Evolutionary conservation across 768 basidiomycete species (phyloP), one percentile per base, ranked within the genome.

Genomic region (Tulasnella sp.): DNA sequence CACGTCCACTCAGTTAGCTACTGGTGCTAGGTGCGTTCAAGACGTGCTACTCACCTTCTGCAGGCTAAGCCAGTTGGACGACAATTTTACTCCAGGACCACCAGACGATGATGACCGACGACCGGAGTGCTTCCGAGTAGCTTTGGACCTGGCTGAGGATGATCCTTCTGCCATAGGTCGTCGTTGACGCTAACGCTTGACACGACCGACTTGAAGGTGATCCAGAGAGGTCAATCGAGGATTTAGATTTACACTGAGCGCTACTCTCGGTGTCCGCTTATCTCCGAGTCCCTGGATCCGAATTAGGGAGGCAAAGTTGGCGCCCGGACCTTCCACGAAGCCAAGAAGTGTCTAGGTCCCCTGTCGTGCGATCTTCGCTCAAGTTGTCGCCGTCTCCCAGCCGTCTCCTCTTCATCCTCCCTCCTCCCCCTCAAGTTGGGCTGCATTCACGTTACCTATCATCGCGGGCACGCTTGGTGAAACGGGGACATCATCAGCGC

Each of bases 31-130:
- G n/a, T 32, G 35, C 44, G 39, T 39, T 37, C 5, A 22, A 66
- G 17, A 64, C 11, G 42, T 74, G 19, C 26, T 64, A 67, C 79
- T 40, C 67, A 87, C 88, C 79, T 86, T 85, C 75, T 84, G 82
- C 59, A 89, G 77, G 0, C 84, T 82, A 17, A 86, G 76, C 88
- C 88, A 89, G 77, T 89, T 89, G 62, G 86, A 84, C 12, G 87
- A 88, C 35, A 70, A 40, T 62, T 44, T 52, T 32, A 47, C 69
- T 44, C 22, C 52, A 5, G 52, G 0, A 32, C 8, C 52, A 22
- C 52, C 26, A 5, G 52, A 59, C 26, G 52, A 59, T 59, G 29
- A 7, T 59, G n/a, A n/a, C n/a, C 52, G 52, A 59, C 32, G 52
- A 32, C 35, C 39, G 2, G 35, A 6, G 29, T 65, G 34, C 16